phyloP scores from a whole-genome alignment of 129 eudicot species.

The Sambucus nigra region DNA sequence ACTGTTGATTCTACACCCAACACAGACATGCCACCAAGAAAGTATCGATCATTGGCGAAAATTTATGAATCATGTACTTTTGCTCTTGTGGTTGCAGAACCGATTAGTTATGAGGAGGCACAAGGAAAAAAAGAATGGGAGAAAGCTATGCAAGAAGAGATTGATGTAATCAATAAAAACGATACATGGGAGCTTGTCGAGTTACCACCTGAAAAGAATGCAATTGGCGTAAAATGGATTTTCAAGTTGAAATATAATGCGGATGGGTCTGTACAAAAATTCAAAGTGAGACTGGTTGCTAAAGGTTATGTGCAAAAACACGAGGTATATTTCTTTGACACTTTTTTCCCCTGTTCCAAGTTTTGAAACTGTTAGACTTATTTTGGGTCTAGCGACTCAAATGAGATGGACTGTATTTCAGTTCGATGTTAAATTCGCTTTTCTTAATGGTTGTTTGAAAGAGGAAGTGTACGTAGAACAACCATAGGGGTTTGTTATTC shows the following conservation, averaged over 20 bases:
- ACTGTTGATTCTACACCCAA: no score
- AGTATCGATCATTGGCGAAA: no score
- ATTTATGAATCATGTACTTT: no score
- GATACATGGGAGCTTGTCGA: constrained; percentile 3
- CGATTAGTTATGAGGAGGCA: background rate
- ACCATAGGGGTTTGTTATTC: no score
- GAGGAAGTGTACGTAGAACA: no score
- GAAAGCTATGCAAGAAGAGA: constrained; percentile 3
- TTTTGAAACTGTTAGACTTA: background rate
- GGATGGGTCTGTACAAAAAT: background rate
- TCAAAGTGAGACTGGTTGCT: background rate
- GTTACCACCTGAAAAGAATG: background rate
- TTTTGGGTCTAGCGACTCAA: no score
- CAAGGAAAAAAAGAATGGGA: background rate
- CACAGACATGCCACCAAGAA: no score
- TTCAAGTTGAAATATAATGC: background rate
- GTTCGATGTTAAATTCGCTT: no score
- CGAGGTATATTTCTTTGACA: background rate
- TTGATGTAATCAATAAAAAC: background rate
- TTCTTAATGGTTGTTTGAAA: no score
- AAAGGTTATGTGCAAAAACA: background rate
- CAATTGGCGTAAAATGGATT: background rate
- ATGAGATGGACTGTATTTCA: no score
- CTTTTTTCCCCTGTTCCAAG: background rate
- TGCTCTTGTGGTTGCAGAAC: background rate